Evolutionary conservation across 2,329 filamentous ascomycete species (phyloP), one percentile per base, ranked within the genome.

Genomic region (Botrytis hyacinthi): DNA sequence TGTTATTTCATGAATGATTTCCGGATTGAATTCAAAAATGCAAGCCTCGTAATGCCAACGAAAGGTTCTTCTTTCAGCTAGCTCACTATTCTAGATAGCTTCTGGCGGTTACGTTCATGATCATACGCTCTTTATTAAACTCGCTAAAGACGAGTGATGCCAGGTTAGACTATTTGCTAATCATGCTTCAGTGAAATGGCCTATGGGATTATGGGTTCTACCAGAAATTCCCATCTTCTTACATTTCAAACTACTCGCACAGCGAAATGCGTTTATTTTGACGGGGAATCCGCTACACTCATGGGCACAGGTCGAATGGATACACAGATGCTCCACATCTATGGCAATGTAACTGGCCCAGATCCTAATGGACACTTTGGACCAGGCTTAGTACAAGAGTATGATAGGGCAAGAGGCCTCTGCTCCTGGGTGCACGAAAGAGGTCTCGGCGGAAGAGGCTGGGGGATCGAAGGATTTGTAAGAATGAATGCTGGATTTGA

Each of bases 401-500:
- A 87, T 76, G 81, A 82, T 70, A 82, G 86, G 22, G 86, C 85
- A 2, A 80, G 79, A 29, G 84, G 84, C 6, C 79, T 87, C 54
- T 87, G 86, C 75, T 79, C 83, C 37, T 87, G 85, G 84, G 79
- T 86, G 12, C 76, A 76, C 40, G 78, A 80, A 14, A 78, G 81
- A 5, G 80, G 82, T 0, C 81, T 87, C 22, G 82, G 85, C 9
- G 85, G 84, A 1, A 74, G 75, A 14, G 85, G 83, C 8, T 86
- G 84, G 85, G 85, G 84, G 54, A 83, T 84, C 46, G 86, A 88
- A 76, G 85, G 84, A 2, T 80, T 86, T 51, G 83, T 87, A 60
- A 81, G 85, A 73, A 87, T 87, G 85, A 86, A 87, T 76, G 83
- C 85, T 20, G 85, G 84, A 6, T 87, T 87, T 73, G 85, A 87